Base-by-base conservation (phyloP, 768 basidiomycete species). In the Pleurotus eryngii region DNA sequence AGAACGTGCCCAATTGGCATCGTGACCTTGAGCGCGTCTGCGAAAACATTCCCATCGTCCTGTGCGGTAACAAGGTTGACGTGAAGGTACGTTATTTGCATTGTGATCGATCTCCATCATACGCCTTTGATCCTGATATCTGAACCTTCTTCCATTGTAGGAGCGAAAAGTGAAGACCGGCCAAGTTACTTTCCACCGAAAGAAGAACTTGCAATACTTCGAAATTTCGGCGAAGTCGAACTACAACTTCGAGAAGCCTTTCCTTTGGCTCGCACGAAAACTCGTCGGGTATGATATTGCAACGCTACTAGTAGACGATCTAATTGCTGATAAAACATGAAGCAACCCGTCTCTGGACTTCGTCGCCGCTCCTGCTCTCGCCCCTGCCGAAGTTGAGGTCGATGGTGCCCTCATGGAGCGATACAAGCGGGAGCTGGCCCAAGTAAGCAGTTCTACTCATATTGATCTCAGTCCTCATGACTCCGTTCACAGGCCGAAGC, bases 1-100 rank as follows among this genome's bases (percentile, higher is more conserved):
- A 98, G 83, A 98, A 98, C 73, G 97, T 99, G 35, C 97, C 97
- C 65, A 99, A 98, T 83, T 99, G 97, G 97, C 96, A 98, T 82
- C 91, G 97, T 70, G 97, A 99, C 74, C 90, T 95, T 66, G 97
- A 98, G 81, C 93, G 97, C 61, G 97, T 99, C 56, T 99, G 97
- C 77, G 97, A 99, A 80, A 97, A 94, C 80, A 99, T 99, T 69
- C 97, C 97, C 60, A 97, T 98, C 69, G 97, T 99, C 24, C 85
- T 99, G 46, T 98, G 97, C 74, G 97, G 97, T 65, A 99, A 98
- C 86, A 99, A 99, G 76, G 97, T 98, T 59, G 97, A 99, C 71
- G 96, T 99, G 65, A 99, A 99, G 85, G 96, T 93, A 15, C 55
- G 85, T 35, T 35, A 70, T 27, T 27, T 15, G n/a, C 45, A 12